Conservation (phyloP, 192 early-diverging fungal species). For the Pilaira anomala region DNA sequence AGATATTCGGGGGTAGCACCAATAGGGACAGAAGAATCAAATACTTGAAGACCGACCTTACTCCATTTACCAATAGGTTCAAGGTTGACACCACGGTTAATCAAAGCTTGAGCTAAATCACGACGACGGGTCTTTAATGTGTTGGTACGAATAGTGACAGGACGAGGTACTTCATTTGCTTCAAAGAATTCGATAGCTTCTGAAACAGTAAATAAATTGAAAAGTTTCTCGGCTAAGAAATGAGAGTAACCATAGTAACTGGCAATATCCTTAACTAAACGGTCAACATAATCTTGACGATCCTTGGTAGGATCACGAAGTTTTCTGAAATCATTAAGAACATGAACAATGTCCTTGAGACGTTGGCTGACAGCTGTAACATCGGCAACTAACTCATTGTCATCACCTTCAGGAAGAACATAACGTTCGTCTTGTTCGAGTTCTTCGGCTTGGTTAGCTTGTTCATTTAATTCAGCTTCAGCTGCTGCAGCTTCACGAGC, state of each 20-base stretch:
- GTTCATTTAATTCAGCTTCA: constrained; percentile 68
- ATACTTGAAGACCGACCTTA: constrained; percentile 95
- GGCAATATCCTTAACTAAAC: constrained; percentile 86
- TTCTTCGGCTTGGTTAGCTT: constrained; percentile 75
- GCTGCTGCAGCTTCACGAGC: constrained; percentile 60
- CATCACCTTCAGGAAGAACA: constrained; percentile 64
- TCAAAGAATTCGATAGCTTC: constrained; percentile 98
- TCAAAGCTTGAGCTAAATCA: constrained; percentile 92
- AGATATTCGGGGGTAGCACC: constrained; percentile 98
- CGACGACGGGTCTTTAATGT: constrained; percentile 91
- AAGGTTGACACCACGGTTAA: constrained; percentile 95
- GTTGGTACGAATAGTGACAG: constrained; percentile 95
- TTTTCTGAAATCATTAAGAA: constrained; percentile 87
- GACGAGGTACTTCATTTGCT: constrained; percentile 95
- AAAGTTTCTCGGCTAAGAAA: constrained; percentile 86
- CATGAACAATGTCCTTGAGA: constrained; percentile 87
- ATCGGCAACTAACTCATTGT: constrained; percentile 61
- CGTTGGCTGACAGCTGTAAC: constrained; percentile 73
- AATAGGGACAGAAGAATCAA: constrained; percentile 92
- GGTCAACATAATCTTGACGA: constrained; percentile 82
- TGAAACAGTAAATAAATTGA: constrained; percentile 85
- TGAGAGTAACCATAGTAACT: constrained; percentile 95
- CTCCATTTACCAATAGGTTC: constrained; percentile 98
- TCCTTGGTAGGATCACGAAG: constrained; percentile 73
- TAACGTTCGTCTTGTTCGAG: constrained; percentile 63